A percentile compares a stretch with the other conserved stretches of the same genome.
Conservation (phyloP, 495 filamentous ascomycete genomes). For the Corynascus novoguineensis region DNA sequence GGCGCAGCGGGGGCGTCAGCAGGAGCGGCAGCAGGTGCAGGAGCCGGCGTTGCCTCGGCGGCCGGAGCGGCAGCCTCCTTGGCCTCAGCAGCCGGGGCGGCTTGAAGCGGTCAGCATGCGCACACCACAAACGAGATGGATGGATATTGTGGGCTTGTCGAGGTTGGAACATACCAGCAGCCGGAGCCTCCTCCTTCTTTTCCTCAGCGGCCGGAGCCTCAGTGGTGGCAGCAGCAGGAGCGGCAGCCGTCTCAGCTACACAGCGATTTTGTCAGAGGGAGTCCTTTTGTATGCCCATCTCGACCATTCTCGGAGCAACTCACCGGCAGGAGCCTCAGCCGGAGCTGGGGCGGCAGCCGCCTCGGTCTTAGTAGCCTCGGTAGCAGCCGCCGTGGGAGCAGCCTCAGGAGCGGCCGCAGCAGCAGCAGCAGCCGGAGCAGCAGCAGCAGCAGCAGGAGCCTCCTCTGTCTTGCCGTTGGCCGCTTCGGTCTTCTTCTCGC, state of each 20-base stretch:
- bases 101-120: not conserved
- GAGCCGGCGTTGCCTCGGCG: slow-evolving; percentile 6
- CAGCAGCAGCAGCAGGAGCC: slow-evolving; percentile 7
- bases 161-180: not conserved
- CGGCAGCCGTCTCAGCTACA: slow-evolving; percentile 5
- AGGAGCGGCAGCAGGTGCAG: not conserved
- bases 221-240: not conserved
- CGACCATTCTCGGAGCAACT: not conserved
- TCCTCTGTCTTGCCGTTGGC: slow-evolving; percentile 8
- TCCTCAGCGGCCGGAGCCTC: slow-evolving; percentile 6
- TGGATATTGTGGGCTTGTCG: no score
- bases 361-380: slow-evolving; percentile 21
- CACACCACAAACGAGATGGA: not conserved
- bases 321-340: slow-evolving; percentile 10
- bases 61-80: slow-evolving; percentile 5
- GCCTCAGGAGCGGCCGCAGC: slow-evolving; percentile 7
- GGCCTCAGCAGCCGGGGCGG: not conserved
- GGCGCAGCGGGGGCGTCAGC: not conserved
- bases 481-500: slow-evolving; percentile 19
- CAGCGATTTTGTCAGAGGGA: not conserved
- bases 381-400: slow-evolving; percentile 16
- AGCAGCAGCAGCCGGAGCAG: slow-evolving; percentile 13
- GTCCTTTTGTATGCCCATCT: not conserved
- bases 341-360: slow-evolving; percentile 16
- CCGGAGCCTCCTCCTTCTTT: slow-evolving; percentile 9